These are phyloP conservation scores for Ustilago curta DNA, from an alignment of 1,284 basidiomycete species.

Conservation along the genomic window DNA sequence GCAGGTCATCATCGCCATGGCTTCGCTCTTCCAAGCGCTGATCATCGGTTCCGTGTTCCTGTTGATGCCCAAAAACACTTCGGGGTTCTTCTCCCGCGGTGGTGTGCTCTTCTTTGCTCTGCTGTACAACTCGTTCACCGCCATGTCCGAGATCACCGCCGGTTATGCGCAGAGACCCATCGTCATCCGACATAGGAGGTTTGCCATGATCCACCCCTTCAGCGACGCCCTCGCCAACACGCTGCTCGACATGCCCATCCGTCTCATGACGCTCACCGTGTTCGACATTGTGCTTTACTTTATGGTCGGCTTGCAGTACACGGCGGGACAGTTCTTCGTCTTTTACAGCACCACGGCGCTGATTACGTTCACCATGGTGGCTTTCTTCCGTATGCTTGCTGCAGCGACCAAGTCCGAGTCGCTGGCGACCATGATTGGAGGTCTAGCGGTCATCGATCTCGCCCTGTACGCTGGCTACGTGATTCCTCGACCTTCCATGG, in stretches of 20 bases:
- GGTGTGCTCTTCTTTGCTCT: conserved; percentile 71
- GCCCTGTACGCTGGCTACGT: conserved; percentile 62
- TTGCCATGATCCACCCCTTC: conserved; percentile 60
- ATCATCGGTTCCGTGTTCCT: conserved; percentile 84
- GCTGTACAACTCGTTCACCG: conserved; percentile 72
- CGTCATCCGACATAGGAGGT: conserved; percentile 58
- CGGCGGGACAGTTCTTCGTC: conserved; percentile 60
- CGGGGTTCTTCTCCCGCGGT: conserved; percentile 82
- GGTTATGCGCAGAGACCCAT: conserved; percentile 59
- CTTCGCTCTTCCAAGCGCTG: conserved; percentile 73
- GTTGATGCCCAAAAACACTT: conserved; percentile 75
- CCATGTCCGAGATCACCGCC: conserved; percentile 66
- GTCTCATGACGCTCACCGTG: conserved; percentile 34
- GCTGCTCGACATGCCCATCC: conserved; percentile 61
- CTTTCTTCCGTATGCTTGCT: conserved; percentile 58
- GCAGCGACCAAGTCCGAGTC: conserved; percentile 47
- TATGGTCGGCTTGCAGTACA: conserved; percentile 50
- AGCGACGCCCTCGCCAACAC: conserved; percentile 55
- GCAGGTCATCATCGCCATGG: conserved; percentile 63
- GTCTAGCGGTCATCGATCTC: conserved; percentile 54
- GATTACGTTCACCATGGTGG: conserved; percentile 56
- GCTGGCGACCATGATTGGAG: conserved; percentile 56
- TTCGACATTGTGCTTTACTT: conserved; percentile 64
- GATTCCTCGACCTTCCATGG: conserved; percentile 62
- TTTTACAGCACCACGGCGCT: conserved; percentile 46